Evolutionary conservation across 2,329 filamentous ascomycete species (phyloP), one percentile per base, ranked within the genome.

Genomic region (Tothia fuscella): DNA sequence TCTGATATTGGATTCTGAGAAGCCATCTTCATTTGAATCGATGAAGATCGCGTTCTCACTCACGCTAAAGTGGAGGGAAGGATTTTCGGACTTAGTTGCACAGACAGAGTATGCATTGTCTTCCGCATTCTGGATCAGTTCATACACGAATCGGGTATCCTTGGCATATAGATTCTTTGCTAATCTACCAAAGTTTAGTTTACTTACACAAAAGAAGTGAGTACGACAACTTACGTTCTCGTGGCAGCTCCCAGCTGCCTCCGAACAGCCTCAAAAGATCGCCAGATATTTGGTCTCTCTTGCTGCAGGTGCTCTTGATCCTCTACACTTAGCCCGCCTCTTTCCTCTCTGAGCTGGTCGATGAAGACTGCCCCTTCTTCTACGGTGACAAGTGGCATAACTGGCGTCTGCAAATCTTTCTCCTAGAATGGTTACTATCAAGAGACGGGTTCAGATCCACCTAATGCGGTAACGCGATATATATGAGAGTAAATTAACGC

Each of bases 11-110:
- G 48, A 47, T 10, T 50, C 31, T 2, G 48, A 56, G 45, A 66
- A 66, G 2, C 62, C 63, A 44, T 72, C 55, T 44, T 65, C 62
- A 34, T 65, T 65, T n/a, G 51, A 58, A 21, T 62, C 66, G 3
- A 74, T 46, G 0, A 65, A 42, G 1, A 76, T 57, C 0, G 38
- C 51, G 0, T 53, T 48, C 0, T 17, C 44, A 12, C 50, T 48
- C 5, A 56, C 42, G 12, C 4, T 44, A 43, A 54, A 58, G 38
- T 14, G 41, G 1, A 55, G 48, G 38, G 49, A 59, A 3, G 36
- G 13, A 49, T 49, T 21, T 9, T 35, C 6, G 1, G 14, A n/a
- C 1, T 29, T 22, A 6, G 12, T 5, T 1, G 2, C 6, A 3
- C 5, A 9, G 2, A 13, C 21, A 0, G 5, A 20, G 46, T 62